Evolutionary conservation across 495 filamentous ascomycete species (phyloP).

Genomic region (Sphaerosporella brunnea): DNA sequence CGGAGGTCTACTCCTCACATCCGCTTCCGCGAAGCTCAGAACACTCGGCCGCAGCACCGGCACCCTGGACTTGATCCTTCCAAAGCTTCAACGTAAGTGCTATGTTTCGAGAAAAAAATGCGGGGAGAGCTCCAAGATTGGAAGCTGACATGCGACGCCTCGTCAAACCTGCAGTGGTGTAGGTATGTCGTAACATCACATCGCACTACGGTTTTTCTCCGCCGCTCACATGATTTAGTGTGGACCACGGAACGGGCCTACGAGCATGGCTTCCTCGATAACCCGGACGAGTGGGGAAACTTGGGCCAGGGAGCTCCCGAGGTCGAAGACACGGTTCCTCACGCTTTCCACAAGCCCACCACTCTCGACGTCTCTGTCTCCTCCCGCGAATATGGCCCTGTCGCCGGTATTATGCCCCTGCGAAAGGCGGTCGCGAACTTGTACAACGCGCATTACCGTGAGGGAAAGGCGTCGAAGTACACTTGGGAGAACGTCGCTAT

Average conservation of each 20-base stretch:
- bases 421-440: slow-evolving; percentile 76
- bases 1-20: slow-evolving; percentile 25
- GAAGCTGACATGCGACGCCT: no score
- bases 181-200: slow-evolving; percentile 2
- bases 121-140: not conserved
- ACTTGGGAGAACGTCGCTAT: slow-evolving; percentile 99
- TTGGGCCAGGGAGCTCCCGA: slow-evolving; percentile 90
- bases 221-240: slow-evolving; percentile 53
- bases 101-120: not conserved
- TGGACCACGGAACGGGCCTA: slow-evolving; percentile 72
- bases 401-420: slow-evolving; percentile 79
- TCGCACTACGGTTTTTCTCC: not conserved
- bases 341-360: slow-evolving; percentile 76
- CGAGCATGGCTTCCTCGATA: slow-evolving; percentile 64
- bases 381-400: slow-evolving; percentile 80
- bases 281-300: slow-evolving; percentile 76
- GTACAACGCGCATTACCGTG: slow-evolving; percentile 82
- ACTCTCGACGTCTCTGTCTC: slow-evolving; percentile 56
- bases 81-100: slow-evolving; percentile 18
- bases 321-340: slow-evolving; percentile 79
- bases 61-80: slow-evolving; percentile 18
- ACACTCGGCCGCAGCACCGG: slow-evolving; percentile 8
- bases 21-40: slow-evolving; percentile 16
- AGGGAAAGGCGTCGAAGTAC: slow-evolving; percentile 77
- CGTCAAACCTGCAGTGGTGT: slow-evolving; percentile 4